A percentile compares a stretch with the other conserved stretches of the same genome.
phyloP scores from a whole-genome alignment of 2,329 filamentous ascomycete species.

The Cladophialophora yegresii region DNA sequence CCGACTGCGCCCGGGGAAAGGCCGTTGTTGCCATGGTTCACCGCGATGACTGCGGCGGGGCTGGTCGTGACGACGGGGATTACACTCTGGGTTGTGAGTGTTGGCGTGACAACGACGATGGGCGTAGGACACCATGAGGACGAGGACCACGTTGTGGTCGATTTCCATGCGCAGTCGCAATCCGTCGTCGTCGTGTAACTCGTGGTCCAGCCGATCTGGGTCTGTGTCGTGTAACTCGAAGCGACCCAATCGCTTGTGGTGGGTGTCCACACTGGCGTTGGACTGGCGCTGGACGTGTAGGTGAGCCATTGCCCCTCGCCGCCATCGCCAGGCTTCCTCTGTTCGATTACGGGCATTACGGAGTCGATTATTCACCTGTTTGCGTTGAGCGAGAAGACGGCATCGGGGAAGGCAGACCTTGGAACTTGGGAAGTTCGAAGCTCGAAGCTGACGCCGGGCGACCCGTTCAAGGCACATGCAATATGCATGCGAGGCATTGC shows the following conservation, averaged over 20 bases:
- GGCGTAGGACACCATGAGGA: conserved; percentile 15
- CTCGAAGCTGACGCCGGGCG: conserved; percentile 7
- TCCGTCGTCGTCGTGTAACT: conserved; percentile 18
- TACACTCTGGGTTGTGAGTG: conserved; percentile 12
- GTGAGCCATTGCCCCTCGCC: conserved; percentile 4
- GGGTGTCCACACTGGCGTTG: conserved; percentile 1
- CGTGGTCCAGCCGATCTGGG: background rate
- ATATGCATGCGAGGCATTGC: conserved; percentile 10
- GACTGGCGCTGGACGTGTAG: background rate
- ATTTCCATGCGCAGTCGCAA: conserved; percentile 8
- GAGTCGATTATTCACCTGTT: background rate
- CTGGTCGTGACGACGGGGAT: conserved; percentile 20
- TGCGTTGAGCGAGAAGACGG: background rate
- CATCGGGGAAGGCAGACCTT: background rate
- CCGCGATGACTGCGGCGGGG: conserved; percentile 16
- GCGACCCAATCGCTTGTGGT: background rate
- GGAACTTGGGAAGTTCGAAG: background rate
- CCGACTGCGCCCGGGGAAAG: conserved; percentile 27
- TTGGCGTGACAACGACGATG: conserved; percentile 3
- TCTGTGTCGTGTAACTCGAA: conserved; percentile 8
- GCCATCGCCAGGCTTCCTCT: background rate
- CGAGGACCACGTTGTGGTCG: conserved; percentile 1
- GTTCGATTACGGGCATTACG: conserved; percentile 10
- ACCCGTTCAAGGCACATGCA: conserved; percentile 10
- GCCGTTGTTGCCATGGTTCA: conserved; percentile 21